phyloP scores from a whole-genome alignment of 805 yeast genomes.

The Cyberlindnera euphorbiiphila region DNA sequence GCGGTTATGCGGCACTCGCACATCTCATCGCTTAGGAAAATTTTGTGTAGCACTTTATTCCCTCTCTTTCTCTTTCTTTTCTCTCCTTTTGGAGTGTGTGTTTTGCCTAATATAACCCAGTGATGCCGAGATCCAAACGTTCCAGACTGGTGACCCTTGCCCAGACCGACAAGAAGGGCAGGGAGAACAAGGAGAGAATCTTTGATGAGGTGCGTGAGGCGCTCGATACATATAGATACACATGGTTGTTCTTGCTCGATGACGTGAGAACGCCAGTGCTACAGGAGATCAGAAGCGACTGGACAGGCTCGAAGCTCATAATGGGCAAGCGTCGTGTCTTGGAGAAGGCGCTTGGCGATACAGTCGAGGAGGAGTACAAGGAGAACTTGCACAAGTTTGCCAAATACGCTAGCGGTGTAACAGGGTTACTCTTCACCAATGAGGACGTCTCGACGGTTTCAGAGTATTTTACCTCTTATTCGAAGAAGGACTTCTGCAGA shows the following conservation, averaged over 20 bases:
- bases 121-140: slow-evolving; percentile 96
- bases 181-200: slow-evolving; percentile 84
- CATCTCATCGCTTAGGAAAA: too few relatives aligned
- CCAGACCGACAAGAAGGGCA: slow-evolving; percentile 93
- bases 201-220: slow-evolving; percentile 86
- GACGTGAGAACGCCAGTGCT: slow-evolving; percentile 95
- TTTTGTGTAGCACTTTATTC: too few relatives aligned
- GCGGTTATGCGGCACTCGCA: too few relatives aligned
- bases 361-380: slow-evolving; percentile 84
- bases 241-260: slow-evolving; percentile 82
- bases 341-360: slow-evolving; percentile 87
- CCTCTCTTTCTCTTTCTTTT: too few relatives aligned
- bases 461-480: slow-evolving; percentile 78
- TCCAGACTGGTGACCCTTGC: slow-evolving; percentile 94
- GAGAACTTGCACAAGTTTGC: slow-evolving; percentile 75
- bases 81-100: too few relatives aligned
- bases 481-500: slow-evolving; percentile 81
- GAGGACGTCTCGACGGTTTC: slow-evolving; percentile 86
- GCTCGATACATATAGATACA: slow-evolving; percentile 70
- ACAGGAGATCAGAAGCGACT: slow-evolving; percentile 87
- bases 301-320: slow-evolving; percentile 86
- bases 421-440: slow-evolving; percentile 86
- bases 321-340: slow-evolving; percentile 92
- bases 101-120: too few relatives aligned
- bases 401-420: slow-evolving; percentile 64